phyloP scores from a whole-genome alignment of 352 stramenopile species.

The Phytopythium sindhum region DNA sequence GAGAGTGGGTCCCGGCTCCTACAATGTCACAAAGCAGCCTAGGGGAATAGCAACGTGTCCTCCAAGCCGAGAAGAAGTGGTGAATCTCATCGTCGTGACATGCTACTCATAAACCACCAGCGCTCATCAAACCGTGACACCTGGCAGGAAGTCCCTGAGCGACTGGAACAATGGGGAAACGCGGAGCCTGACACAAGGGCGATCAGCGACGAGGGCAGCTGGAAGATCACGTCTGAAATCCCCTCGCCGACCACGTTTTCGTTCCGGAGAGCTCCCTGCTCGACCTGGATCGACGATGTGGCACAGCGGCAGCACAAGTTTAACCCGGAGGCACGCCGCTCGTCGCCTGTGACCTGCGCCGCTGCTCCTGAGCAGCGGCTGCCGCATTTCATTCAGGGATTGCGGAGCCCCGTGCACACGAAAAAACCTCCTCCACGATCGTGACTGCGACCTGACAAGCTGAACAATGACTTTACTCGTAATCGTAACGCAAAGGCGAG shows the following conservation, averaged over 20 bases:
- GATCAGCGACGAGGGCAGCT: constrained; percentile 54
- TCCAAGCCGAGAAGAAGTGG: constrained; percentile 16
- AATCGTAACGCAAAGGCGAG: not conserved
- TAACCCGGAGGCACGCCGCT: constrained; percentile 29
- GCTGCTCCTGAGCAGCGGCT: constrained; percentile 29
- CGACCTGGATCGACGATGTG: constrained; percentile 73
- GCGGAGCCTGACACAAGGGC: constrained; percentile 25
- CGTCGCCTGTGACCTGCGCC: not conserved
- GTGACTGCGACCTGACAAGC: not conserved
- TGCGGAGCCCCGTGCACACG: constrained; percentile 30
- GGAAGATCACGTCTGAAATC: constrained; percentile 68
- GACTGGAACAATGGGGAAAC: constrained; percentile 46
- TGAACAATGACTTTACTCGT: not conserved
- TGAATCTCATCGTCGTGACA: constrained; percentile 5
- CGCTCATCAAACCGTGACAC: not conserved
- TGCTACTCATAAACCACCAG: no score
- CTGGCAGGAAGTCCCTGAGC: constrained; percentile 15
- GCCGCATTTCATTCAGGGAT: constrained; percentile 49
- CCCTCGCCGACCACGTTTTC: constrained; percentile 48
- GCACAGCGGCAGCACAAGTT: constrained; percentile 43
- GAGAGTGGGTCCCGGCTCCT: constrained; percentile 55
- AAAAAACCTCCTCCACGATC: constrained; percentile 10
- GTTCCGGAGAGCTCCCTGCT: constrained; percentile 43
- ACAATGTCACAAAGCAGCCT: constrained; percentile 34
- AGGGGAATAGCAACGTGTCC: constrained; percentile 19